Evolutionary conservation across 176 grass and related monocot species (phyloP).

Genomic region (Oryza nivara): DNA sequence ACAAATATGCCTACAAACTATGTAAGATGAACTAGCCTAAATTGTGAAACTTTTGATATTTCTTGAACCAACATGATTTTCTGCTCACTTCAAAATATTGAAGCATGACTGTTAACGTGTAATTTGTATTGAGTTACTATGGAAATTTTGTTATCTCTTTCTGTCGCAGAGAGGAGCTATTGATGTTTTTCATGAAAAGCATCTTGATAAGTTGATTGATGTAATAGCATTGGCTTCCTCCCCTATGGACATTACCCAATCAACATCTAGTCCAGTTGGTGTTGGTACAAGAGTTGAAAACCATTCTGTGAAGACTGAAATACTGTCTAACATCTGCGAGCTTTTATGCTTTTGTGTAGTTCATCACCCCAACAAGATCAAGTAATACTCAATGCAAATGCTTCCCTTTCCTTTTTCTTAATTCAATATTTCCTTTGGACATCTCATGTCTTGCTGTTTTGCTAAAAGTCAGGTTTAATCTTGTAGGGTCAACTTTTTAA

Average conservation of each 20-base stretch:
- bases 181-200: slow-evolving; percentile 67
- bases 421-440: slow-evolving; percentile 29
- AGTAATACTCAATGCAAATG: slow-evolving; percentile 54
- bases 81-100: slow-evolving; percentile 27
- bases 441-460: slow-evolving; percentile 36
- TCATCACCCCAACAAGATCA: slow-evolving; percentile 70
- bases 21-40: slow-evolving; percentile 41
- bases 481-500: slow-evolving; percentile 65
- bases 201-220: slow-evolving; percentile 73
- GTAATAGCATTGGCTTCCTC: slow-evolving; percentile 68
- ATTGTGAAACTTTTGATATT: slow-evolving; percentile 11
- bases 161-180: slow-evolving; percentile 65
- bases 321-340: slow-evolving; percentile 78
- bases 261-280: slow-evolving; percentile 41
- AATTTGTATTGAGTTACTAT: slow-evolving; percentile 34
- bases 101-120: slow-evolving; percentile 18
- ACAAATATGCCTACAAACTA: slow-evolving; percentile 11
- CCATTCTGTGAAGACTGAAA: slow-evolving; percentile 59
- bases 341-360: slow-evolving; percentile 82
- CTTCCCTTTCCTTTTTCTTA: slow-evolving; percentile 20
- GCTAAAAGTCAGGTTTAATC: slow-evolving; percentile 27
- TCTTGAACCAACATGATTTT: slow-evolving; percentile 9
- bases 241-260: slow-evolving; percentile 39
- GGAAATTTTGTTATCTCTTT: slow-evolving; percentile 34
- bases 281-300: slow-evolving; percentile 46